Base-by-base conservation (phyloP, 805 yeast genomes). In the Myxozyma udenii region DNA sequence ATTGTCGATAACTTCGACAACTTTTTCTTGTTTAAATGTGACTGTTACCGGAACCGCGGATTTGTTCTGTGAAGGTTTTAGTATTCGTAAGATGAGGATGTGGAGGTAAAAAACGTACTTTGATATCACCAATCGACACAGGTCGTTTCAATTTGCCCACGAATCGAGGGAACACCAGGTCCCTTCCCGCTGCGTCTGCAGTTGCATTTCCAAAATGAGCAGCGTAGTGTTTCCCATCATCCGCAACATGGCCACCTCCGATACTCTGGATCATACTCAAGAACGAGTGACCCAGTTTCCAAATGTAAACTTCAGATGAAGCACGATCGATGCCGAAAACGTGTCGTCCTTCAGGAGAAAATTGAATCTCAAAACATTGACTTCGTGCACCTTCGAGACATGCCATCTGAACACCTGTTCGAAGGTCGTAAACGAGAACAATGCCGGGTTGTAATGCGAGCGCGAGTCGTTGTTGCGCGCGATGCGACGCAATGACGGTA, bases 391-490 rank as follows among this genome's bases (percentile, higher is more conserved):
- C 62, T 43, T 58, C 62, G 1, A 58, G 47, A 21, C 55, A 43
- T 14, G 60, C 60, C 50, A 58, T 23, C 30, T 57, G 58, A 6
- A 55, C 54, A 18, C 62, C 58, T 16, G 62, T 23, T n/a, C 62
- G 58, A n/a, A 58, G 53, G 35, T 58, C 62, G 28, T 58, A 58
- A 12, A 58, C 62, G 24, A 58, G 41, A 16, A 58, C 44, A 4
- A 55, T 40, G 25, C 56, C 62, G 9, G 62, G 62, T 18, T 40
- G 50, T 16, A 51, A 39, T 2, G 59, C 48, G 16, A 58, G 39
- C 22, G 62, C 62, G 26, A 58, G 52, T 2, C 62, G 60, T 35
- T 58, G 62, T 40, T 58, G 62, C 12, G 57, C 57, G 16, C 62
- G 60, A 24, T 58, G 62, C 3, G 61, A 58, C 19, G 62, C 58